A percentile compares a stretch with the other conserved stretches of the same genome.
These are phyloP conservation scores for Areca catechu DNA, from an alignment of 176 grass and related monocot species.

Conservation along the genomic window DNA sequence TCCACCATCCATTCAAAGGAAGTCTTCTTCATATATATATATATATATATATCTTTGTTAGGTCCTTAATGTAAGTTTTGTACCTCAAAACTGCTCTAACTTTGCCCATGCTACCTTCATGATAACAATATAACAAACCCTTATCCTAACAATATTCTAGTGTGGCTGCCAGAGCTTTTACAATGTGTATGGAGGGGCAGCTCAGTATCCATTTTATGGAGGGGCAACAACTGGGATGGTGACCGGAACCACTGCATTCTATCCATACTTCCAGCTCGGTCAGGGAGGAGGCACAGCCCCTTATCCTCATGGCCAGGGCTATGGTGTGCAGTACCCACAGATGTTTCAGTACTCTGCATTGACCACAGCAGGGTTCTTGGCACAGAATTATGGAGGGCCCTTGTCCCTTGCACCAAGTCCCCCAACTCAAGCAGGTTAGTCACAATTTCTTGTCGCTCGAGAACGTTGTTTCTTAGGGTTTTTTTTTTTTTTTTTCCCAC, in stretches of 20 bases:
- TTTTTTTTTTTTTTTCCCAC: no score
- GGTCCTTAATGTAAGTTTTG: no score
- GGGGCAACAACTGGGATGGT: slow-evolving; percentile 54
- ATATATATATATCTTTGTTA: no score
- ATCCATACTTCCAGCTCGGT: slow-evolving; percentile 73
- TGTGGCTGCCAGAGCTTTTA: slow-evolving; percentile 64
- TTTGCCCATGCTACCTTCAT: slow-evolving; percentile 7
- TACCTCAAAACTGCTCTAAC: no score
- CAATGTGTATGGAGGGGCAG: slow-evolving; percentile 63
- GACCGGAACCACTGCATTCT: slow-evolving; percentile 65
- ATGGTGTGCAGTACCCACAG: slow-evolving; percentile 71
- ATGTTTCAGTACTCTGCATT: slow-evolving; percentile 77
- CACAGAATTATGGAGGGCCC: slow-evolving; percentile 63
- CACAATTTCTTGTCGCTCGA: neutral
- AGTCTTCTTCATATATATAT: no score
- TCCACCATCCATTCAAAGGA: no score
- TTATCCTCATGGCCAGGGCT: slow-evolving; percentile 60
- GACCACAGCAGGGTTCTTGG: slow-evolving; percentile 47
- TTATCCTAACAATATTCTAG: neutral
- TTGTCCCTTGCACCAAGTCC: slow-evolving; percentile 73
- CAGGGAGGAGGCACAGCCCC: slow-evolving; percentile 47
- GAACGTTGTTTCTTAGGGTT: no score
- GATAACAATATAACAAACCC: neutral
- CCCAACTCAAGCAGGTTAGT: slow-evolving; percentile 73
- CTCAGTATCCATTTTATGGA: slow-evolving; percentile 88